Percentiles rank a stretch among this genome's conserved stretches.
Evolutionary conservation across 352 stramenopile species (phyloP).

Genomic region (Phytophthora hibernalis): DNA sequence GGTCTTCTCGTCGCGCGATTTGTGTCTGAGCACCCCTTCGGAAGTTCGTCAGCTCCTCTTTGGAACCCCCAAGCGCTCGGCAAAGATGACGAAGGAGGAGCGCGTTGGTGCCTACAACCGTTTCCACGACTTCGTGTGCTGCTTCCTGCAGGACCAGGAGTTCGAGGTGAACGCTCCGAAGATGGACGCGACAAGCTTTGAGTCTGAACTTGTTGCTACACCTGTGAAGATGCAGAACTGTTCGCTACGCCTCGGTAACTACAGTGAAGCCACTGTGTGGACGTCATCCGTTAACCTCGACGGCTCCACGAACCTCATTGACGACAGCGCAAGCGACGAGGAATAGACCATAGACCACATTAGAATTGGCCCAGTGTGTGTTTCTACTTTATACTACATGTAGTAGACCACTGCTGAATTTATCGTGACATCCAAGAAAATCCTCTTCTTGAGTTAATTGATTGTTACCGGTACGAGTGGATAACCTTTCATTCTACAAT

Average conservation of each 20-base stretch:
- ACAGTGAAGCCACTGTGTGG: constrained; percentile 24
- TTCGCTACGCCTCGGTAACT: constrained; percentile 16
- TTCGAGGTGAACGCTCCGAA: constrained; percentile 34
- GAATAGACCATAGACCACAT: background rate
- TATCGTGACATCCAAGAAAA: too few species aligned
- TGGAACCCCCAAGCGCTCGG: constrained; percentile 19
- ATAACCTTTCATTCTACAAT: too few species aligned
- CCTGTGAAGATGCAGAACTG: constrained; percentile 24
- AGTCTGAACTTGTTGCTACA: constrained; percentile 13
- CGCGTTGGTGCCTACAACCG: constrained; percentile 29
- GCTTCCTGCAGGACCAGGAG: constrained; percentile 31
- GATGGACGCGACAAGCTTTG: constrained; percentile 8
- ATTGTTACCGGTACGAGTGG: too few species aligned
- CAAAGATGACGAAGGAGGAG: constrained; percentile 20
- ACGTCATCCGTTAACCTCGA: constrained; percentile 5
- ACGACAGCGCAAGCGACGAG: background rate
- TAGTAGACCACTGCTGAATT: background rate
- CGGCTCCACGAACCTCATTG: background rate
- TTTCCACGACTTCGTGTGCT: constrained; percentile 6
- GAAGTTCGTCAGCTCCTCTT: constrained; percentile 31
- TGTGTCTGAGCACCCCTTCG: constrained; percentile 24
- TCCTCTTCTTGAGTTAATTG: too few species aligned
- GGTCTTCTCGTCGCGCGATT: constrained; percentile 29
- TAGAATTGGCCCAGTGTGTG: too few species aligned
- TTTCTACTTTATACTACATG: background rate